Evolutionary conservation across 495 filamentous ascomycete genomes (phyloP).

Genomic region (Podospora pseudoanserina): DNA sequence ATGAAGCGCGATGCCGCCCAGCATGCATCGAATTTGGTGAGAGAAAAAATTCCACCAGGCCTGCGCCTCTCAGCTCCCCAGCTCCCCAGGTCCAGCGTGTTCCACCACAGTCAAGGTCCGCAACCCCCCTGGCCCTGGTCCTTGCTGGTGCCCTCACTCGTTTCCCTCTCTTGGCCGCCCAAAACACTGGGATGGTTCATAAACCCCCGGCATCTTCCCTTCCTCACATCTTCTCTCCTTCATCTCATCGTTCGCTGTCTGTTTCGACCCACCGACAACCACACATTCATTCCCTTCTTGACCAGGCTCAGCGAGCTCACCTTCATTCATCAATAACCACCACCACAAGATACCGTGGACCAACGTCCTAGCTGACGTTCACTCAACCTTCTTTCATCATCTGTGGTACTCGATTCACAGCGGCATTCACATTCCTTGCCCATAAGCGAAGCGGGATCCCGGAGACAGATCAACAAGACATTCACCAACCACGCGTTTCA

Average conservation of each 20-base stretch:
- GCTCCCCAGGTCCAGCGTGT: not conserved
- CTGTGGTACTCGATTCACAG: not conserved
- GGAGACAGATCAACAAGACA: not conserved
- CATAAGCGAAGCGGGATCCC: not conserved
- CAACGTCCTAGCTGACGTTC: not conserved
- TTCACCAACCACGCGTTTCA: not conserved
- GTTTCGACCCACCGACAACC: conserved; percentile 20
- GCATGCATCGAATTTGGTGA: too few relatives aligned
- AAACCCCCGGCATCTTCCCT: conserved; percentile 15
- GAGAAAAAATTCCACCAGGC: not conserved
- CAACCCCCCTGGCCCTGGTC: not conserved
- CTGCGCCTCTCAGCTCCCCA: not conserved
- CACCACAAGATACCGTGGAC: not conserved
- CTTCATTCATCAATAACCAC: conserved; percentile 17
- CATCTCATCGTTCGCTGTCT: conserved; percentile 22
- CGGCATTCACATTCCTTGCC: conserved; percentile 10
- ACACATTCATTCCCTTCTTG: conserved; percentile 37
- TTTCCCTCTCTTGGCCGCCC: conserved; percentile 11
- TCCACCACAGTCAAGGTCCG: not conserved
- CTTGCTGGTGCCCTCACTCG: not conserved
- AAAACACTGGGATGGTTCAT: conserved; percentile 11
- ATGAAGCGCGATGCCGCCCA: not conserved
- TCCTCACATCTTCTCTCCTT: conserved; percentile 20
- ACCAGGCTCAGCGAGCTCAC: conserved; percentile 37
- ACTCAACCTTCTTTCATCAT: not conserved